Evolutionary conservation across 148 eudicot species (phyloP).

Genomic region (Rhododendron williamsianum): DNA sequence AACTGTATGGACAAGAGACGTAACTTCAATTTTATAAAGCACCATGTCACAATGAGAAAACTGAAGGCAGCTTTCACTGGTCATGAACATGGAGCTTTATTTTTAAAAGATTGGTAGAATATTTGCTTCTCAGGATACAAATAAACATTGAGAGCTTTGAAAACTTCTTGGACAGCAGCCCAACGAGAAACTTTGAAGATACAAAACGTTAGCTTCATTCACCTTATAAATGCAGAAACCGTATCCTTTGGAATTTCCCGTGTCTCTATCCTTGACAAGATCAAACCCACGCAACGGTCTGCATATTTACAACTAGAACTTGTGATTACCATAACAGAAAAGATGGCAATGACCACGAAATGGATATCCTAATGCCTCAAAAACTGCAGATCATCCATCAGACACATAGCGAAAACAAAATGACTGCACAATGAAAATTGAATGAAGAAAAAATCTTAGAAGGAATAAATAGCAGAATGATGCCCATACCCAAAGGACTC

Average conservation of each 20-base stretch:
- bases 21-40: background rate
- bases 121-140: background rate
- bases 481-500: constrained; percentile 68
- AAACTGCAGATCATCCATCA: background rate
- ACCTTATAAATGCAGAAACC: constrained; percentile 88
- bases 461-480: background rate
- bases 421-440: background rate
- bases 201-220: constrained; percentile 10
- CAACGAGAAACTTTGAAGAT: background rate
- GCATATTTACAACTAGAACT: constrained; percentile 9
- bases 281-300: constrained; percentile 85
- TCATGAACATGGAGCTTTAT: background rate
- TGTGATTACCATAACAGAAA: background rate
- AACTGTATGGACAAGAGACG: background rate
- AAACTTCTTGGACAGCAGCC: background rate
- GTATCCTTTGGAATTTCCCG: constrained; percentile 92
- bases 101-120: background rate
- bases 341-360: background rate
- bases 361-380: background rate
- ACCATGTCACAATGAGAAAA: background rate
- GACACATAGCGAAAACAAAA: background rate
- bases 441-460: background rate
- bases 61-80: constrained; percentile 3
- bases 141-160: background rate
- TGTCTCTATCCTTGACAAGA: constrained; percentile 92